phyloP scores from a whole-genome alignment of 2,329 filamentous ascomycete genomes.

The Allantophomopsis cytisporea region DNA sequence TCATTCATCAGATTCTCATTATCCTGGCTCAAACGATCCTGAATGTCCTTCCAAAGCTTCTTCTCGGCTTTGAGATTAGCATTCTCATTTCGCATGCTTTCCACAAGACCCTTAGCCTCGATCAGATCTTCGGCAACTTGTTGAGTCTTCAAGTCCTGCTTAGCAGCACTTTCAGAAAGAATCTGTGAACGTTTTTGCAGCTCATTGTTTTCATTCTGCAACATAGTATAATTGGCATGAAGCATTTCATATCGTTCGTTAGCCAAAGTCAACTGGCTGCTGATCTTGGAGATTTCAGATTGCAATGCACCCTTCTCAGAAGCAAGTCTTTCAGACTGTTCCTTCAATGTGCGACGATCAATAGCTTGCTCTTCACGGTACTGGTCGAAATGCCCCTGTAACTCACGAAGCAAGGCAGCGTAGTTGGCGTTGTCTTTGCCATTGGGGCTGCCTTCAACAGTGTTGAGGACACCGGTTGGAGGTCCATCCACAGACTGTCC shows the following conservation, averaged over 20 bases:
- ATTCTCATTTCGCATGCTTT: conserved; percentile 81
- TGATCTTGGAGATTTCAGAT: conserved; percentile 65
- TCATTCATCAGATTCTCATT: conserved; percentile 78
- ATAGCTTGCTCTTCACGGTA: conserved; percentile 76
- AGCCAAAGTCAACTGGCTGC: conserved; percentile 70
- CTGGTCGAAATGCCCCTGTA: conserved; percentile 80
- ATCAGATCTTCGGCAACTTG: conserved; percentile 89
- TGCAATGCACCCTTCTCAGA: conserved; percentile 73
- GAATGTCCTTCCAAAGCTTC: conserved; percentile 86
- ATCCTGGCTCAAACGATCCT: conserved; percentile 76
- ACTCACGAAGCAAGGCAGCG: conserved; percentile 66
- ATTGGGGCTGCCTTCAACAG: conserved; percentile 38
- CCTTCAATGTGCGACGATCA: conserved; percentile 69
- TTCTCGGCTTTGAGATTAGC: conserved; percentile 93
- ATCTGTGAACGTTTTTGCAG: conserved; percentile 70
- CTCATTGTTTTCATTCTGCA: conserved; percentile 75
- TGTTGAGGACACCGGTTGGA: conserved; percentile 37
- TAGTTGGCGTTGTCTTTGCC: conserved; percentile 52
- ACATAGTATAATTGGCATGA: conserved; percentile 71
- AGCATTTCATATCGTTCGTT: conserved; percentile 81
- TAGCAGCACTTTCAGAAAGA: conserved; percentile 71
- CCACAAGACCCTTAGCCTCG: conserved; percentile 66
- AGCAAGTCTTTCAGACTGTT: conserved; percentile 71
- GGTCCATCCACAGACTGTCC: conserved; percentile 54
- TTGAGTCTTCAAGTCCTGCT: conserved; percentile 80